Conservation (phyloP, 2,329 filamentous ascomycete genomes). For the Teratosphaeria gauchensis region DNA sequence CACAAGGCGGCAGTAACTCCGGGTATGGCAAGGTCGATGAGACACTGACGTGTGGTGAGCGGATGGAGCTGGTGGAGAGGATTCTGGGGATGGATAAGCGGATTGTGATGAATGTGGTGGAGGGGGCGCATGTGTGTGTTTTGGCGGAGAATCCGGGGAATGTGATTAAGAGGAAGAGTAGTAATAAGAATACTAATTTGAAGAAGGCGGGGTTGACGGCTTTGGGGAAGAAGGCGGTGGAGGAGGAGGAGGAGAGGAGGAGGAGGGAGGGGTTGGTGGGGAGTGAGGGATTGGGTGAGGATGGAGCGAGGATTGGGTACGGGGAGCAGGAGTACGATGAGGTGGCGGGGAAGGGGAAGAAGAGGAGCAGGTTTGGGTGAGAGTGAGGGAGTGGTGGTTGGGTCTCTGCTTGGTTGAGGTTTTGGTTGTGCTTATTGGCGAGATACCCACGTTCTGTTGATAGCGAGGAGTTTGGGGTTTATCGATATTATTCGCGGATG, state of each 20-base stretch:
- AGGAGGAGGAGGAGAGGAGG: not conserved
- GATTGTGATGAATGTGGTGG: conserved; percentile 16
- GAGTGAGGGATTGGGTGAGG: not conserved
- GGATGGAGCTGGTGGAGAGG: conserved; percentile 7
- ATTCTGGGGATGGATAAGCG: conserved; percentile 12
- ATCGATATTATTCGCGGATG: too few relatives aligned
- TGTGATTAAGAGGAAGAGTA: conserved; percentile 9
- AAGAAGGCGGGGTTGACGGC: conserved; percentile 6
- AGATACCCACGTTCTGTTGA: not conserved
- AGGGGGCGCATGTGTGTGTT: conserved; percentile 14
- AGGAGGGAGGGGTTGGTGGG: not conserved
- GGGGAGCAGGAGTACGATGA: not conserved
- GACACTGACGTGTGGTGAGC: conserved; percentile 7
- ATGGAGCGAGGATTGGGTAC: not conserved
- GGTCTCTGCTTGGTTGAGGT: not conserved
- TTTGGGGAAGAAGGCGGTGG: not conserved
- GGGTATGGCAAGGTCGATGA: conserved; percentile 13
- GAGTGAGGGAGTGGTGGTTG: not conserved
- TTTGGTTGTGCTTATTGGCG: not conserved
- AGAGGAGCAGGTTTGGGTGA: not conserved
- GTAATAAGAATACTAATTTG: conserved; percentile 10
- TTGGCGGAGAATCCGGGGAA: conserved; percentile 12
- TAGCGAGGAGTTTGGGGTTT: not conserved
- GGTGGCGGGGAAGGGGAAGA: not conserved
- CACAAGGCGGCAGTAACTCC: conserved; percentile 12